phyloP scores from a whole-genome alignment of 1,139 yeast species.

The Suhomyces wounanorum region DNA sequence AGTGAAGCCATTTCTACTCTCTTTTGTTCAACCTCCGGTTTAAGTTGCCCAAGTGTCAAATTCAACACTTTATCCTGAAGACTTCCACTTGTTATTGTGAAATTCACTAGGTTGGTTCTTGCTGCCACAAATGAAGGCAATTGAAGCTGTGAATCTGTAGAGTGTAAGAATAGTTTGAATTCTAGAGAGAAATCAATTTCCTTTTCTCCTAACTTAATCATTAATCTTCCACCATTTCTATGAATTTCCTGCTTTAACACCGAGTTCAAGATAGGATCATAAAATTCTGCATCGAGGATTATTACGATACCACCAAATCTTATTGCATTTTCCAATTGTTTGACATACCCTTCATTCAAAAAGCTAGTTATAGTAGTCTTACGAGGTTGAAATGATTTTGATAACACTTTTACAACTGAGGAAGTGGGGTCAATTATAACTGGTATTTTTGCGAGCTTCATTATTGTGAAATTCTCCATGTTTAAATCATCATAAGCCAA shows the following conservation, averaged over 20 bases:
- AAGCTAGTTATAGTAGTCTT: constrained; percentile 66
- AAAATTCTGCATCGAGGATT: constrained; percentile 76
- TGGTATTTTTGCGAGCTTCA: constrained; percentile 47
- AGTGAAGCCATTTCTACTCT: constrained; percentile 53
- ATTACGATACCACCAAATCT: constrained; percentile 80
- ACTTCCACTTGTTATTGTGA: constrained; percentile 67
- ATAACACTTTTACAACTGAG: constrained; percentile 44
- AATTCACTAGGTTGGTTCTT: constrained; percentile 66
- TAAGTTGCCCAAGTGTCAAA: constrained; percentile 52
- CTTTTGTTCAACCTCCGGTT: constrained; percentile 69
- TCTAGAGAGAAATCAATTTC: constrained; percentile 68
- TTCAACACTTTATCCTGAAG: constrained; percentile 66
- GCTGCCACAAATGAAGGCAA: constrained; percentile 61
- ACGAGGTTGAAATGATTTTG: constrained; percentile 30
- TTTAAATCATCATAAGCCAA: constrained; percentile 59
- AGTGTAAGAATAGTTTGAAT: constrained; percentile 61
- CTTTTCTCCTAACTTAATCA: constrained; percentile 62
- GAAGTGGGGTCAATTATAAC: constrained; percentile 76
- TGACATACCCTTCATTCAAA: constrained; percentile 65
- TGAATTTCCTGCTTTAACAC: constrained; percentile 63
- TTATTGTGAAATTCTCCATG: constrained; percentile 63
- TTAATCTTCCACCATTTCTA: constrained; percentile 68
- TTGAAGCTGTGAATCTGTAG: constrained; percentile 55
- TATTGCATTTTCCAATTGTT: constrained; percentile 75
- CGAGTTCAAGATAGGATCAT: constrained; percentile 71